These are phyloP conservation scores for Trichoderma sp. DNA, from an alignment of 2,329 filamentous ascomycete genomes.

Conservation along the genomic window DNA sequence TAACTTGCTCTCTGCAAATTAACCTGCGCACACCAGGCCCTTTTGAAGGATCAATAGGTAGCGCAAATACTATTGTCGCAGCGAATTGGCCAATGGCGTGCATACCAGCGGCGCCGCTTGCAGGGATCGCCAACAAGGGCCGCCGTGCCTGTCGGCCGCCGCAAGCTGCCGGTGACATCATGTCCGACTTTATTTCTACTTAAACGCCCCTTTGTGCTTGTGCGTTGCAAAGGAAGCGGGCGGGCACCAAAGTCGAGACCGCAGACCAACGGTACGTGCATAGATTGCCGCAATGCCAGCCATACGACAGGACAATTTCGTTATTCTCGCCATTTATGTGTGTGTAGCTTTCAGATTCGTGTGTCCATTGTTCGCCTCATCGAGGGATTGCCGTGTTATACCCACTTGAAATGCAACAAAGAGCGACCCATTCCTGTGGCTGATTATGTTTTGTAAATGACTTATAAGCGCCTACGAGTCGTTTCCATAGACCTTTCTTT, in stretches of 20 bases:
- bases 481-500: neutral
- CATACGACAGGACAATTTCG: neutral
- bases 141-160: neutral
- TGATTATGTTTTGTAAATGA: neutral
- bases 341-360: neutral
- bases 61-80: neutral
- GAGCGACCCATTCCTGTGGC: neutral
- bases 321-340: neutral
- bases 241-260: neutral
- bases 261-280: neutral
- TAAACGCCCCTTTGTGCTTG: neutral
- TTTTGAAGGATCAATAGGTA: neutral
- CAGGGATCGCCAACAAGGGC: neutral
- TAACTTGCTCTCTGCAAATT: neutral
- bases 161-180: neutral
- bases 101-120: neutral
- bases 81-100: neutral
- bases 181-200: neutral
- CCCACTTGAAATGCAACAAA: neutral
- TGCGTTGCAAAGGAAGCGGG: neutral
- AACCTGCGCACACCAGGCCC: neutral
- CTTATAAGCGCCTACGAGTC: neutral
- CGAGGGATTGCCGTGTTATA: neutral
- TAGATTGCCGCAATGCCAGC: neutral
- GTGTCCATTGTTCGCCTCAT: neutral